Percentiles rank a stretch among this genome's conserved stretches.
These are phyloP conservation scores for Leccinum subspadiceum DNA, from an alignment of 1,284 basidiomycete species.

Conservation along the genomic window DNA sequence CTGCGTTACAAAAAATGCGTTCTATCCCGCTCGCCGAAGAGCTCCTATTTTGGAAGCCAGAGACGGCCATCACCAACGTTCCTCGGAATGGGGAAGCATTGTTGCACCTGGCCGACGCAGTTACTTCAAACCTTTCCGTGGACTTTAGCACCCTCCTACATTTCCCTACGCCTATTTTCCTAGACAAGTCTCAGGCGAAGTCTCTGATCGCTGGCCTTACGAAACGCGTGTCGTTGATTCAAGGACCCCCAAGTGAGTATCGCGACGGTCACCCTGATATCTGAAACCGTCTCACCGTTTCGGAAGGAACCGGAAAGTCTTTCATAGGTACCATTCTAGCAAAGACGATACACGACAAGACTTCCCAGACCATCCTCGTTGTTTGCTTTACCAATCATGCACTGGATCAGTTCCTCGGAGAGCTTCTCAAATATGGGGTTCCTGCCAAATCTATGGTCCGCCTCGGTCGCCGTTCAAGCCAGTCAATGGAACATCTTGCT, in stretches of 20 bases:
- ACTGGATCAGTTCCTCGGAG: conserved; percentile 60
- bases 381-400: conserved; percentile 71
- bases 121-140: conserved; percentile 33
- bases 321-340: conserved; percentile 63
- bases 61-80: conserved; percentile 2
- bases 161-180: conserved; percentile 39
- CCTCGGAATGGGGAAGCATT: background rate
- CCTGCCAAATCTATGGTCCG: conserved; percentile 46
- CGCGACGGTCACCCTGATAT: background rate
- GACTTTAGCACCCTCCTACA: conserved; percentile 39
- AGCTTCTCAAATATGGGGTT: conserved; percentile 55
- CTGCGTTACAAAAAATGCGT: conserved; percentile 43
- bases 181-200: conserved; percentile 51
- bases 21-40: conserved; percentile 45
- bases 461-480: conserved; percentile 53
- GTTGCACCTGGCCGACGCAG: conserved; percentile 36
- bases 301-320: conserved; percentile 63
- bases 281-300: background rate
- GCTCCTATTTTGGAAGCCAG: conserved; percentile 48
- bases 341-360: conserved; percentile 50
- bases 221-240: conserved; percentile 55
- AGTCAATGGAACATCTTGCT: conserved; percentile 40
- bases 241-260: conserved; percentile 60
- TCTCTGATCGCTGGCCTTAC: conserved; percentile 51
- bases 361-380: conserved; percentile 49